Evolutionary conservation across 1,284 basidiomycete genomes (phyloP).

Genomic region (Ceraceosorus bombacis): DNA sequence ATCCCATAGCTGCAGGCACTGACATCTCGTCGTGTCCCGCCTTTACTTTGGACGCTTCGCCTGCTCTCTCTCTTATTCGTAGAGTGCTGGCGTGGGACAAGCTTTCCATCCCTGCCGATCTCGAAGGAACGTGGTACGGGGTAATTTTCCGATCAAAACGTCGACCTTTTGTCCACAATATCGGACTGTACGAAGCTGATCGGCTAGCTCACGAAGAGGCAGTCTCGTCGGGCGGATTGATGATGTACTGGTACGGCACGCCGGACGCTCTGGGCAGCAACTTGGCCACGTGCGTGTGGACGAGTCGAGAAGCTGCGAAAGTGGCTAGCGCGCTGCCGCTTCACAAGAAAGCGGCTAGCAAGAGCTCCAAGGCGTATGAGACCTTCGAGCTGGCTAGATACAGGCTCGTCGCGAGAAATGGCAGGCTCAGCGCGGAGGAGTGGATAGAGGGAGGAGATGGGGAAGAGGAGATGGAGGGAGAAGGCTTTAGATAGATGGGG

Average conservation of each 20-base stretch:
- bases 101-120: slow-evolving; percentile 16
- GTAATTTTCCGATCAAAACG: slow-evolving; percentile 36
- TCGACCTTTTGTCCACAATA: slow-evolving; percentile 17
- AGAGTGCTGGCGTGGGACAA: slow-evolving; percentile 32
- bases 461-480: too few species aligned
- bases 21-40: slow-evolving; percentile 18
- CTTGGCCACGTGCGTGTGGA: slow-evolving; percentile 43
- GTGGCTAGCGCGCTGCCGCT: slow-evolving; percentile 21
- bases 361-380: slow-evolving; percentile 24
- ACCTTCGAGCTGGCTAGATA: slow-evolving; percentile 32
- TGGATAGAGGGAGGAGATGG: slow-evolving; percentile 14
- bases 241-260: slow-evolving; percentile 43
- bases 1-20: slow-evolving; percentile 13
- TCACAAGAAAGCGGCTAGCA: slow-evolving; percentile 25
- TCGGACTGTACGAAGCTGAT: slow-evolving; percentile 34
- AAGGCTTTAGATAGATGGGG: too few species aligned
- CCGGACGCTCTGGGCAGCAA: slow-evolving; percentile 32
- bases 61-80: slow-evolving; percentile 9
- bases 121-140: slow-evolving; percentile 27
- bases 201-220: slow-evolving; percentile 38
- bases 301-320: slow-evolving; percentile 20
- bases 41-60: slow-evolving; percentile 16
- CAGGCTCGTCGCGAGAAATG: slow-evolving; percentile 16
- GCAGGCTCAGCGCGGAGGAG: slow-evolving; percentile 19
- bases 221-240: slow-evolving; percentile 26